Conservation (phyloP, 306 rosid genomes). For the Gillenia trifoliata region DNA sequence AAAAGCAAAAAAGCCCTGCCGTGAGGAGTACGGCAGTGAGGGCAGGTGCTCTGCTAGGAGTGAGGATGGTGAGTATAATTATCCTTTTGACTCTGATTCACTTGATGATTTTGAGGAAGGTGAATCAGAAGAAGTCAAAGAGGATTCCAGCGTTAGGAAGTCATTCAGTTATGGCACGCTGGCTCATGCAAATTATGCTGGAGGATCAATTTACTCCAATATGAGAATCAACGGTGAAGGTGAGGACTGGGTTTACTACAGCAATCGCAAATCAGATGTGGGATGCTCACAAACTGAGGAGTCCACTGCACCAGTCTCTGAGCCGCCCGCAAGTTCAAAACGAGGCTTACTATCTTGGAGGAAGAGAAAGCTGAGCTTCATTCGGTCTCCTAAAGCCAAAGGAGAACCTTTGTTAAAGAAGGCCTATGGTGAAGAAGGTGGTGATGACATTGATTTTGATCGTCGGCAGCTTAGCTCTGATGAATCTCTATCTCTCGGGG, state of each 20-base stretch:
- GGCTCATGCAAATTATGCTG: constrained; percentile 82
- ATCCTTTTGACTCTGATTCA: constrained; percentile 90
- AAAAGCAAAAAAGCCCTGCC: constrained; percentile 64
- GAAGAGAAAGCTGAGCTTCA: constrained; percentile 97
- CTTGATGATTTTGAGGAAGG: constrained; percentile 88
- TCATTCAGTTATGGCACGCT: constrained; percentile 94
- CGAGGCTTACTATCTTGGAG: constrained; percentile 92
- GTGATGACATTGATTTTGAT: constrained; percentile 97
- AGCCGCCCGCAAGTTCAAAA: constrained; percentile 62
- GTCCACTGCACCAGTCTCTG: constrained; percentile 46
- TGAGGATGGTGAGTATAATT: constrained; percentile 83
- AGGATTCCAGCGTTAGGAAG: constrained; percentile 69
- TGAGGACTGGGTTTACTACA: constrained; percentile 90
- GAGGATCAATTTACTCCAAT: constrained; percentile 63
- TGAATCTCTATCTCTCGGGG: constrained; percentile 68
- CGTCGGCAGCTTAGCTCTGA: constrained; percentile 97
- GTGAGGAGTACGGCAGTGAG: constrained; percentile 84
- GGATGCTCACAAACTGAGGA: constrained; percentile 58
- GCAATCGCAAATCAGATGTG: constrained; percentile 72
- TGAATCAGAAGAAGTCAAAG: constrained; percentile 85
- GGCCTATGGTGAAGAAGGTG: constrained; percentile 99
- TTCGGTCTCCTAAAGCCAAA: constrained; percentile 83
- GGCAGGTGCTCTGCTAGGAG: constrained; percentile 82
- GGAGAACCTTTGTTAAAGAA: constrained; percentile 95
- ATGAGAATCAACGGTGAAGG: constrained; percentile 47